Conservation (phyloP, 176 grass and related monocot species). For the Elymus sibiricus region DNA sequence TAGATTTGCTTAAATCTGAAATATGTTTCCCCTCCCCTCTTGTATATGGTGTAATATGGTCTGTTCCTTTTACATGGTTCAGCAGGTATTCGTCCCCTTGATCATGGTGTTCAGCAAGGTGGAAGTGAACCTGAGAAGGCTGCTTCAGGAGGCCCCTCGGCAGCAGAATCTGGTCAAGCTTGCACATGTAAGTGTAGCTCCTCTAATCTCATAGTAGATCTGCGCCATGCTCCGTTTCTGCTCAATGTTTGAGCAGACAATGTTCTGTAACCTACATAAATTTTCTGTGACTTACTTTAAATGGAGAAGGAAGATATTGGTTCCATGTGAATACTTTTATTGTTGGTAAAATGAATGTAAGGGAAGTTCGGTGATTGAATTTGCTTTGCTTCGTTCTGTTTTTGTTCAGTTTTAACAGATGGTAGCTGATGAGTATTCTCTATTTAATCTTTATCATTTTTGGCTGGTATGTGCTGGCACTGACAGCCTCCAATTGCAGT, state of each 20-base stretch:
- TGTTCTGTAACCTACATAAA: not conserved
- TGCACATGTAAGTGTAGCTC: conserved; percentile 45
- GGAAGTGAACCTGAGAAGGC: conserved; percentile 81
- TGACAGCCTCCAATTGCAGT: conserved; percentile 45
- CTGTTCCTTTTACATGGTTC: not conserved
- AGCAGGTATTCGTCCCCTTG: not conserved
- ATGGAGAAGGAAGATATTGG: not conserved
- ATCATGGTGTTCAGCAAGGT: conserved; percentile 73
- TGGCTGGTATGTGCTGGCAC: not conserved
- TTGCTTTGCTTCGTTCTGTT: not conserved
- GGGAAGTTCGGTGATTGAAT: not conserved
- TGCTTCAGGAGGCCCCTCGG: conserved; percentile 67
- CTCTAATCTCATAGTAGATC: not conserved
- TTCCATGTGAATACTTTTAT: not conserved
- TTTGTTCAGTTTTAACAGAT: not conserved
- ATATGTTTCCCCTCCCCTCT: no score
- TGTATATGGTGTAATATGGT: not conserved
- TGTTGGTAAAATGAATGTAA: not conserved
- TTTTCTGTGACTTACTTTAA: not conserved
- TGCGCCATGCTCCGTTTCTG: not conserved
- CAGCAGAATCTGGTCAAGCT: conserved; percentile 86
- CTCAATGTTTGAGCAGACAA: not conserved
- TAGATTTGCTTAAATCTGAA: no score
- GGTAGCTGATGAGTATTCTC: not conserved
- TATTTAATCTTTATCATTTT: not conserved